These are phyloP conservation scores for Phaeoacremonium minimum DNA, from an alignment of 2,329 filamentous ascomycete genomes.

Conservation along the genomic window DNA sequence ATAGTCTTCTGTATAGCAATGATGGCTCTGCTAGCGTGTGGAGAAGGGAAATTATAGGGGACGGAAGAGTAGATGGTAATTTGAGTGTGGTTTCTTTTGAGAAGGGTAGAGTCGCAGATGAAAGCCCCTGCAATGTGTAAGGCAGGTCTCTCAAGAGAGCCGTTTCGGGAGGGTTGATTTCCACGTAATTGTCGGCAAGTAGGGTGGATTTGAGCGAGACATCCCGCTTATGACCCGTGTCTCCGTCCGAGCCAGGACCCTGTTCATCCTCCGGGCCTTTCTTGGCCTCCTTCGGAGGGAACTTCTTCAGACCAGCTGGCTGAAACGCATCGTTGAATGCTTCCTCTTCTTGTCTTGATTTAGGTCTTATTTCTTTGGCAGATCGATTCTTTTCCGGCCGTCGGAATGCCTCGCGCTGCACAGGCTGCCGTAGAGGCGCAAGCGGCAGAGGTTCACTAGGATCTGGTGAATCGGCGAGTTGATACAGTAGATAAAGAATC, in stretches of 20 bases:
- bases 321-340: conserved; percentile 50
- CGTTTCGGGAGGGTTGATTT: conserved; percentile 59
- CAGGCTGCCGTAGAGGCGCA: conserved; percentile 32
- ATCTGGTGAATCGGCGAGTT: conserved; percentile 67
- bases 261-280: conserved; percentile 30
- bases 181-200: conserved; percentile 51
- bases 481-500: conserved; percentile 86
- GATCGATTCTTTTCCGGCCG: conserved; percentile 3
- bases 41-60: conserved; percentile 80
- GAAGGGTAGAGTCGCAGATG: conserved; percentile 80
- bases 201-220: conserved; percentile 54
- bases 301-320: conserved; percentile 43
- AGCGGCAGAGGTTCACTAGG: conserved; percentile 47
- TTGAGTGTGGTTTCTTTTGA: conserved; percentile 63
- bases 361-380: conserved; percentile 15
- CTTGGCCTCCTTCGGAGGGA: conserved; percentile 35
- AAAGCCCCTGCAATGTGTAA: conserved; percentile 88
- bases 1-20: conserved; percentile 78
- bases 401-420: conserved; percentile 15
- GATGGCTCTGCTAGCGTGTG: conserved; percentile 91
- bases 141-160: conserved; percentile 75
- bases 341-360: conserved; percentile 39
- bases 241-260: conserved; percentile 16
- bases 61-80: conserved; percentile 73
- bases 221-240: conserved; percentile 35